Evolutionary conservation across 805 yeast genomes (phyloP), one percentile per base, ranked within the genome.

Genomic region (Ogataea pignaliae): DNA sequence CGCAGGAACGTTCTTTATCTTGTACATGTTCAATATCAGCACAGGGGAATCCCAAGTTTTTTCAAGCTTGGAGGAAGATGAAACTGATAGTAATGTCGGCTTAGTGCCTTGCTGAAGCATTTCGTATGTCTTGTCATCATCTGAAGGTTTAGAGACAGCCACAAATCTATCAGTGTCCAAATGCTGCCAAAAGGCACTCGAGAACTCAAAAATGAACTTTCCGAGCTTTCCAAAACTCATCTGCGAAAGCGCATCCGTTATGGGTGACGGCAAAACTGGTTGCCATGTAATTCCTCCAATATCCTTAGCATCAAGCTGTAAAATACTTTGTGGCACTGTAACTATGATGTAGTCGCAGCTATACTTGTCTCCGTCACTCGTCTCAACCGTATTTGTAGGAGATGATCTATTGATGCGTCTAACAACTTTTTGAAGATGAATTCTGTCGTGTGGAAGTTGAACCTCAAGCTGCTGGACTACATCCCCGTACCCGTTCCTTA

Each of bases 301-400:
- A 26, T 63, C 64, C n/a, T 56, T 48, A 3, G 33, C 16, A 10
- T 61, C 58, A 3, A 77, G 54, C 44, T 75, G 76, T 32, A 88
- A 64, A 3, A 85, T 72, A 31, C 90, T 84, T 48, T 84, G 84
- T 0, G 97, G 96, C 5, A 86, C 78, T 0, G 96, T 81, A 7
- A 87, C 84, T 12, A 89, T 71, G 28, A 79, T 67, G 56, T 78
- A 83, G 38, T 85, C 80, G 29, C 80, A 71, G 3, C 51, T 49
- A 30, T 69, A 61, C 5, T 36, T 47, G 2, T 48, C 43, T 3
- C 73, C 71, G 8, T 60, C 51, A 1, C 48, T 55, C 1, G 76
- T 66, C 10, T 59, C 63, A 1, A 76, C 66, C 1, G 48, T 63
- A 10, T 51, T 53, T 12, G 44, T 51, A 2, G 42, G 51, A 2